Percentiles rank a stretch among this genome's conserved stretches.
Conservation (phyloP, 768 basidiomycete species). For the Lenzites betulinus region DNA sequence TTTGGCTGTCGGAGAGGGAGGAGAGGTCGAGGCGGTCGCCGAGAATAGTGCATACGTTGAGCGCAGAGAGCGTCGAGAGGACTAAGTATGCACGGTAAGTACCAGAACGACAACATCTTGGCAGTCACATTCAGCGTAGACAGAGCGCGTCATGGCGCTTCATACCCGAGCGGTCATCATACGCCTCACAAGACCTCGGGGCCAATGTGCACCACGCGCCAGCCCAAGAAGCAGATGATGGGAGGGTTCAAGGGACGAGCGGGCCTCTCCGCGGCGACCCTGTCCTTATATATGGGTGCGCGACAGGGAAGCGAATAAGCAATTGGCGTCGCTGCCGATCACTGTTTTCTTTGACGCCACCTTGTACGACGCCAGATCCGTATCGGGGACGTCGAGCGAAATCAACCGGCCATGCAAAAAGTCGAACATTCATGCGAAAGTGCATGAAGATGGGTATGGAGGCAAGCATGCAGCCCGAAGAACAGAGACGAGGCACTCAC, state of each 20-base stretch:
- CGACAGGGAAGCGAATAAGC: slow-evolving; percentile 2
- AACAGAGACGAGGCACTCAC: slow-evolving; percentile 37
- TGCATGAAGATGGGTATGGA: neutral
- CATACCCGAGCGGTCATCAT: neutral
- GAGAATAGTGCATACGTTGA: slow-evolving; percentile 48
- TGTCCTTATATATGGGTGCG: neutral
- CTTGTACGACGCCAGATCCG: neutral
- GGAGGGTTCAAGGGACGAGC: neutral
- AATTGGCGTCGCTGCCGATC: neutral
- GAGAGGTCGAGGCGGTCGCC: slow-evolving; percentile 54
- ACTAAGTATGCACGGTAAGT: slow-evolving; percentile 12
- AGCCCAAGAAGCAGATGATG: neutral
- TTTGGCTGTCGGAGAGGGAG: slow-evolving; percentile 25
- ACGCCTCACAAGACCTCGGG: neutral
- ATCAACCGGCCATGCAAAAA: too few species aligned
- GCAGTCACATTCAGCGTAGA: neutral
- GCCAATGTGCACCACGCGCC: neutral
- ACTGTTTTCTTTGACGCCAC: neutral
- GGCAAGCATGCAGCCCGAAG: neutral
- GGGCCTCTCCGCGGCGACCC: neutral
- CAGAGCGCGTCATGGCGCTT: neutral
- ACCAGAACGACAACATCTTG: neutral
- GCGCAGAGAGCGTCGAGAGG: slow-evolving; percentile 26
- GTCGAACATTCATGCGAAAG: too few species aligned
- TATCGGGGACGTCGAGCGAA: neutral